Base-by-base conservation (phyloP, 2,329 filamentous ascomycete species). In the Colletotrichum godetiae region DNA sequence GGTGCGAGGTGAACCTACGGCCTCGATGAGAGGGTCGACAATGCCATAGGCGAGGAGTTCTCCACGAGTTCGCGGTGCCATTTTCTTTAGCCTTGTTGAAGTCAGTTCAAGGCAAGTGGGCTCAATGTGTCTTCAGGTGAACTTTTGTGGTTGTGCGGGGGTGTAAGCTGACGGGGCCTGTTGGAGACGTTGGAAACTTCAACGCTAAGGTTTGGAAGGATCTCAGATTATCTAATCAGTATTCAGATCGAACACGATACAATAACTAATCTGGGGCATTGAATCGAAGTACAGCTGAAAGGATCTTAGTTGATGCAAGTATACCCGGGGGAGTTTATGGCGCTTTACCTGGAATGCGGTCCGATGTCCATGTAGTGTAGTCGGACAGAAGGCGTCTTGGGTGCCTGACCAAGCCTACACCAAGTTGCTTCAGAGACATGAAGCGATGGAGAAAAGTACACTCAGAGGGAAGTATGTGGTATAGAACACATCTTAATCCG, bases 31-130 rank as follows among this genome's bases (percentile, higher is more conserved):
- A 7, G 70, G 55, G 10, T 69, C 70, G 15, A 66, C 58, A 3
- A 49, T 15, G 12, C 70, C 70, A 7, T 69, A 73, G 2, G 59
- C 33, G 0, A 69, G 31, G 0, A 69, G 58, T 15, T 73, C 70
- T 69, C 69, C 66, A 24, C 66, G 70, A 22, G 13, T 35, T 33
- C 70, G 37, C 1, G 70, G 70, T 19, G 70, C 53, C 70, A 72
- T 72, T 1, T 0, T 42, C 0, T 6, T 6, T 6, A 1, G 1
- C 1, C 5, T 63, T 35, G 3, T 33, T 53, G 2, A 4, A 24
- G 1, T 12, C 19, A 3, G 10, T 11, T 7, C 0, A 22, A 4
- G 12, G 10, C 27, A 29, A 8, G 19, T 49, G 4, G 4, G 15
- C 15, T 42, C 7, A 11, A 49, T 49, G 19, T 4, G 19, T n/a